These are phyloP conservation scores for Lichtheimia corymbifera DNA, from an alignment of 371 early-diverging fungal species.

Conservation along the genomic window DNA sequence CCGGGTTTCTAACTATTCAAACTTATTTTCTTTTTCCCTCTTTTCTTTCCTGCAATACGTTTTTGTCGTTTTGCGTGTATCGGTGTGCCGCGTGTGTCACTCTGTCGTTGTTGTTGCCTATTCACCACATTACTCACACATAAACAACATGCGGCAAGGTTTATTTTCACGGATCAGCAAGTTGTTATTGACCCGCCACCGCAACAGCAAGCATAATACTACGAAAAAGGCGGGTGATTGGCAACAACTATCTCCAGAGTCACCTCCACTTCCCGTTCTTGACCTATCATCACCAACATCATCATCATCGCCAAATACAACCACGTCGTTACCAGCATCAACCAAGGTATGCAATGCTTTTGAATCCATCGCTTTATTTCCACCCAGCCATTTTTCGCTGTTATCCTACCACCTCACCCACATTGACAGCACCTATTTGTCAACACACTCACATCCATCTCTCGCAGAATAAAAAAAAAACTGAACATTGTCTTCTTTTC, in stretches of 20 bases:
- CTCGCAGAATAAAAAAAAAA: constrained; percentile 1
- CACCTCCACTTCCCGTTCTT: constrained; percentile 3
- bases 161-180: constrained; percentile 1
- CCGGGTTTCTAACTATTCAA: neutral
- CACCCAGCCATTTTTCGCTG: neutral
- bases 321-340: neutral
- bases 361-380: neutral
- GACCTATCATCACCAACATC: neutral
- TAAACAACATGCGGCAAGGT: neutral
- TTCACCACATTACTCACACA: neutral
- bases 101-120: neutral
- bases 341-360: neutral
- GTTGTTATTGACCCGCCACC: neutral
- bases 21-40: neutral
- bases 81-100: neutral
- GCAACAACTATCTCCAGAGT: constrained; percentile 9
- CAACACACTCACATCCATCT: neutral
- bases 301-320: neutral
- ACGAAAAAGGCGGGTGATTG: constrained; percentile 8
- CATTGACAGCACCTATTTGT: neutral
- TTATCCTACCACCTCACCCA: neutral
- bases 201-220: neutral
- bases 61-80: neutral
- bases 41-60: neutral
- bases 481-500: neutral